Base-by-base conservation (phyloP, 1,139 yeast species). In the Hemisphaericaspora xylofermentans region DNA sequence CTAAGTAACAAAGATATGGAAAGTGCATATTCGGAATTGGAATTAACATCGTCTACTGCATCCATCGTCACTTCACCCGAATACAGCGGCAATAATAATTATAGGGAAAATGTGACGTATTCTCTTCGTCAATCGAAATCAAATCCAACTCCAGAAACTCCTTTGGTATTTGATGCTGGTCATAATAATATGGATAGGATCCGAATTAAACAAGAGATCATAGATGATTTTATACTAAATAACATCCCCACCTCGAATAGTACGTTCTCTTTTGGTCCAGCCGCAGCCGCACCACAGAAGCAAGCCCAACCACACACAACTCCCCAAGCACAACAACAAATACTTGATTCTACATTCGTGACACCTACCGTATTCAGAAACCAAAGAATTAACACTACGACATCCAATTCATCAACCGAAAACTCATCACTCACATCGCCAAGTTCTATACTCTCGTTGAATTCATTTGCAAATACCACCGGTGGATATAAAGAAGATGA, bases 201-300 rank as follows among this genome's bases (percentile, higher is more conserved):
- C 34, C 59, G 63, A 43, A 61, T 68, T 48, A 70, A 69, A 47
- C 72, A 68, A 46, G 73, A 69, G 44, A 68, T 68, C 43, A 66
- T 67, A 39, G 70, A 68, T 43, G 74, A 69, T 48, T 68, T 68
- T 47, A 48, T 57, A 38, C 54, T 68, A 45, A 68, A 68, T 52
- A 68, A 67, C 43, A 66, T 68, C 21, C 69, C 69, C 4, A 46
- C 50, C 9, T 22, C 38, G 2, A 40, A n/a, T n/a, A n/a, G n/a
- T n/a, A n/a, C n/a, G n/a, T n/a, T n/a, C n/a, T n/a, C n/a, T n/a
- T n/a, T n/a, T n/a, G n/a, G 33, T 9, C 21, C 27, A 12, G 14
- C 15, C 35, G 25, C 18, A 5, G 15, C 14, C 21, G 15, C 19
- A 16, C 33, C 22, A 17, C 25, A 25, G n/a, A n/a, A n/a, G n/a